These are phyloP conservation scores for Nitzschia putrida DNA, from an alignment of 108 stramenopile genomes.

Conservation along the genomic window DNA sequence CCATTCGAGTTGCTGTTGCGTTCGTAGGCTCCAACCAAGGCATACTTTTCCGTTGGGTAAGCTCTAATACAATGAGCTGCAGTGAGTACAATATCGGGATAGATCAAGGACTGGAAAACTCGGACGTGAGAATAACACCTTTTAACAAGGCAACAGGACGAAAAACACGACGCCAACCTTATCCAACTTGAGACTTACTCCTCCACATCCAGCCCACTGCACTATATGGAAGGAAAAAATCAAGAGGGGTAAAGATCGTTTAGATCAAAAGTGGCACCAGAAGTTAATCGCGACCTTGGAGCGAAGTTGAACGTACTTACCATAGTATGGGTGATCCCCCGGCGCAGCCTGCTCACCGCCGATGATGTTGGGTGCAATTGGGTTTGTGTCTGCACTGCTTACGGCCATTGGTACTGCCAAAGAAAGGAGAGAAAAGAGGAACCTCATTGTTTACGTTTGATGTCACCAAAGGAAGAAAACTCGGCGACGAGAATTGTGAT, in stretches of 20 bases:
- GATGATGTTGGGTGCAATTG: too few species aligned
- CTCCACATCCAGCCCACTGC: conserved; percentile 28
- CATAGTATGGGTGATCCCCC: neutral
- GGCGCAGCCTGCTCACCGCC: neutral
- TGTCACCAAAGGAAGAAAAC: too few species aligned
- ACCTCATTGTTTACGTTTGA: too few species aligned
- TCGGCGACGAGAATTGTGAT: too few species aligned
- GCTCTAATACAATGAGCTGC: conserved; percentile 10
- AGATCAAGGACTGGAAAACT: conserved; percentile 16
- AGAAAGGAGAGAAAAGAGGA: too few species aligned
- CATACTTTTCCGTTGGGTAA: neutral
- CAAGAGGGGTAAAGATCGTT: neutral
- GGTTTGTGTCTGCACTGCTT: too few species aligned
- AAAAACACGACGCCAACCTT: too few species aligned
- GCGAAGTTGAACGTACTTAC: too few species aligned
- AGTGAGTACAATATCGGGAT: conserved; percentile 14
- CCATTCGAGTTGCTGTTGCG: neutral
- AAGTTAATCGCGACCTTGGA: too few species aligned
- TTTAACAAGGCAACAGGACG: too few species aligned
- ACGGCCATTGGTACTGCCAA: too few species aligned
- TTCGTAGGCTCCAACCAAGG: neutral
- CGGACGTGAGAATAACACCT: too few species aligned
- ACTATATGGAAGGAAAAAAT: neutral
- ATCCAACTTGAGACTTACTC: neutral
- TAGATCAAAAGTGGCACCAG: neutral